Evolutionary conservation across 352 stramenopile genomes (phyloP).

Genomic region (Globisporangium heterothallicum): DNA sequence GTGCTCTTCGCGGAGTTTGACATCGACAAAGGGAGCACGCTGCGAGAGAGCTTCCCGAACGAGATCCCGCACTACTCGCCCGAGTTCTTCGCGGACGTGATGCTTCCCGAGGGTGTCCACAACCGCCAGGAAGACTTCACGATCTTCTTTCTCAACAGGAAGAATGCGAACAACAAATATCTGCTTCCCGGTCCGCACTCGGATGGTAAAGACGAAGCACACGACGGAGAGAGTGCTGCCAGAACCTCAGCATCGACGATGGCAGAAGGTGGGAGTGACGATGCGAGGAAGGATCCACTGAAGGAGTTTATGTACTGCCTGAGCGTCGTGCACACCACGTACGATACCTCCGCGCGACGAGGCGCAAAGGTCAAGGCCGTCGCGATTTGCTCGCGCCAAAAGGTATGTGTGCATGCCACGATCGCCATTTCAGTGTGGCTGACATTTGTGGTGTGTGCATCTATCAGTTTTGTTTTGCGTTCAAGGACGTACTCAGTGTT

Average conservation of each 20-base stretch:
- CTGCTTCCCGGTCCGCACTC: neutral
- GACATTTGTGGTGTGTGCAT: conserved; percentile 16
- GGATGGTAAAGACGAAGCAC: neutral
- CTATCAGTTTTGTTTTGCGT: conserved; percentile 54
- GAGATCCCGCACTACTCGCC: conserved; percentile 70
- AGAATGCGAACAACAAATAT: conserved; percentile 19
- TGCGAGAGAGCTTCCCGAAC: conserved; percentile 62
- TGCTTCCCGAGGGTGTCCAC: conserved; percentile 85
- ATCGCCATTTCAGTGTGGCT: neutral
- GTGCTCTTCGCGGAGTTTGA: conserved; percentile 85
- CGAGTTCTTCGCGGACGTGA: conserved; percentile 88
- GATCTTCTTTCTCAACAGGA: conserved; percentile 85
- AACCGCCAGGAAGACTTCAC: conserved; percentile 84
- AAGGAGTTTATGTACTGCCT: conserved; percentile 85
- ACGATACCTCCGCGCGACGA: conserved; percentile 64
- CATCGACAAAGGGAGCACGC: conserved; percentile 83
- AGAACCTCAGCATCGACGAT: neutral
- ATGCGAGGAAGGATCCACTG: conserved; percentile 28
- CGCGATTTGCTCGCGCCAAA: conserved; percentile 74
- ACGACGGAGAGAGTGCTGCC: neutral
- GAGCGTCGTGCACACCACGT: conserved; percentile 78
- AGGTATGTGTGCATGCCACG: conserved; percentile 22
- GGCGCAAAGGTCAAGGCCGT: conserved; percentile 81
- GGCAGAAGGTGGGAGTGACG: neutral
- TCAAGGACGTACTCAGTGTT: conserved; percentile 70